Base-by-base conservation (phyloP, 805 yeast genomes). In the Blastobotrys terrestris region DNA sequence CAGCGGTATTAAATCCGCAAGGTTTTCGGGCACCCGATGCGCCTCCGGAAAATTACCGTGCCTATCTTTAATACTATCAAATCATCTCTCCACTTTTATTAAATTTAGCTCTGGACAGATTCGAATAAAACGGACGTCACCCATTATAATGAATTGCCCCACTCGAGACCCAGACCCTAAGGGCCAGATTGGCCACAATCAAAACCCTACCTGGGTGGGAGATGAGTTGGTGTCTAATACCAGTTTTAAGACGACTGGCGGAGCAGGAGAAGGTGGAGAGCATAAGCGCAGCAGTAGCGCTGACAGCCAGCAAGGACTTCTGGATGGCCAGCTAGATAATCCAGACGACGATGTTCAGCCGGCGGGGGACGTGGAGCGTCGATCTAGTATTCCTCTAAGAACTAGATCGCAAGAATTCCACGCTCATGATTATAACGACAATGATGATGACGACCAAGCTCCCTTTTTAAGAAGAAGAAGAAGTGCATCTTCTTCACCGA, bases 81-180 rank as follows among this genome's bases (percentile, higher is more conserved):
- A 16, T 15, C 11, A n/a, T n/a, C 18, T 7, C 11, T 15, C 18
- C 11, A 41, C 44, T 13, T 41, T 41, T 15, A 11, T 7, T 41
- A 6, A 41, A 19, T 20, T 15, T 26, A 5, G 11, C 35, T 26
- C 35, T 5, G 11, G 11, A 26, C 11, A 5, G 11, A n/a, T n/a
- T n/a, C n/a, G n/a, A n/a, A n/a, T n/a, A n/a, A n/a, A n/a, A n/a
- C n/a, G n/a, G n/a, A n/a, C n/a, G n/a, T n/a, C n/a, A n/a, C n/a
- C n/a, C n/a, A 22, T 13, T 13, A 20, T 26, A 11, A 61, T 61
- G 65, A 61, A 61, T 57, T 61, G 65, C 43, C 65, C 65, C 5
- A 62, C 65, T 5, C 48, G 64, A 45, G 67, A 63, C 50, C 65
- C 65, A 18, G 65, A 63, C 42, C 67, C 67, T 4, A 26, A 51